Base-by-base conservation (phyloP, 2,329 filamentous ascomycete genomes). In the Sphaerulina populicola region DNA sequence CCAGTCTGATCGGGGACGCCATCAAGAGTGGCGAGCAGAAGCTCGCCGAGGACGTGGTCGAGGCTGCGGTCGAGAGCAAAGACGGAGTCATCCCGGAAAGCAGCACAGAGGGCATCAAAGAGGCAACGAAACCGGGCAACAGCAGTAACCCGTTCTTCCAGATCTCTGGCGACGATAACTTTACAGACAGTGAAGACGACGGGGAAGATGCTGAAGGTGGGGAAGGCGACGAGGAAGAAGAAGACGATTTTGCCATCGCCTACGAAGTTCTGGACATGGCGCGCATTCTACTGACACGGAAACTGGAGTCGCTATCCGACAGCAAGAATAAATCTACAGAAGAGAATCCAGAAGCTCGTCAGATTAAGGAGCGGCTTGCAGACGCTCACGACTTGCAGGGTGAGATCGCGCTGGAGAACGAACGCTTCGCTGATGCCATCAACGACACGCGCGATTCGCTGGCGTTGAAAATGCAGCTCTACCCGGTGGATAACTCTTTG, bases 381-480 rank as follows among this genome's bases (percentile, higher is more conserved):
- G 93, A 98, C 66, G 94, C 88, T 7, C 88, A 96, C 67, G 90
- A 96, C 66, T 79, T 95, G 50, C 85, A 97, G 56, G 87, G 90
- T 8, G 93, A 98, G 70, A 96, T 98, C 56, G 94, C 86, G n/a
- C 76, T 98, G 27, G 93, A 98, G 72, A 95, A 93, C 60, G 93
- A 97, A 71, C 83, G 86, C 73, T 98, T 95, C 66, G 77, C 80
- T 38, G 84, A 88, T 59, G 91, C 93, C n/a, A 86, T 95, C 47
- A 78, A 81, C 42, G 93, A 98, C 69, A 82, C 88, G 47, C 82
- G 82, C 60, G 80, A 84, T 11, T 83, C 89, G 1, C 79, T 97
- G 44, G 79, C 79, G 37, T 80, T 94, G 63, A 94, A 94, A 70
- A 72, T 86, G 60, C 78, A 85, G 45, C 77, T 97, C 2, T 89